A percentile compares a stretch with the other conserved stretches of the same genome.
Conservation (phyloP, 148 eudicot genomes). For the Camellia lanceoleosa region DNA sequence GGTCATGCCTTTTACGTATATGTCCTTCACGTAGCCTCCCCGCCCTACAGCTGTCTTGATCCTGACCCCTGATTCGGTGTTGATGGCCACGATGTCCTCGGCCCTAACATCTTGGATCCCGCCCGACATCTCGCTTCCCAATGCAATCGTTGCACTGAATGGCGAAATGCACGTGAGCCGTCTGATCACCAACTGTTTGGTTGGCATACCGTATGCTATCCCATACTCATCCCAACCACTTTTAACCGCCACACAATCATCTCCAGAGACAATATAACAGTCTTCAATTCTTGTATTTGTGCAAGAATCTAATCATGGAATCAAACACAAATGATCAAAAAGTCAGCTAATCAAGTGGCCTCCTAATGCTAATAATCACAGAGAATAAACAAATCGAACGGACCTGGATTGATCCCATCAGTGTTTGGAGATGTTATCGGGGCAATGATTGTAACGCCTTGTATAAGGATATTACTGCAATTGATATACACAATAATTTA, state of each 20-base stretch:
- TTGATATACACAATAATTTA: neutral
- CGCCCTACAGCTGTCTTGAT: conserved; percentile 85
- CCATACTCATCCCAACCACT: conserved; percentile 98
- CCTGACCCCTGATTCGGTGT: conserved; percentile 76
- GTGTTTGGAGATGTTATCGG: conserved; percentile 83
- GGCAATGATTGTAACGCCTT: conserved; percentile 75
- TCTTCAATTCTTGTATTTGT: conserved; percentile 73
- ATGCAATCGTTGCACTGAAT: conserved; percentile 76
- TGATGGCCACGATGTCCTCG: conserved; percentile 58
- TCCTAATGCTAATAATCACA: neutral
- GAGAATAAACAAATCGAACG: neutral
- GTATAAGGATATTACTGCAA: conserved; percentile 68
- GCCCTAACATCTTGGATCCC: conserved; percentile 89
- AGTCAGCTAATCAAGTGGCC: neutral
- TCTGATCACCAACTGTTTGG: conserved; percentile 60
- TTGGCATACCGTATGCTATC: conserved; percentile 70
- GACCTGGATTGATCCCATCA: conserved; percentile 94
- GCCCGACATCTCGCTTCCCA: conserved; percentile 95
- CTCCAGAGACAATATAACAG: conserved; percentile 79
- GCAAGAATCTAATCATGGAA: conserved; percentile 59
- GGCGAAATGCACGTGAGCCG: conserved; percentile 83
- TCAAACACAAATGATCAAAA: neutral
- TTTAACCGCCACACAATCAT: conserved; percentile 84
- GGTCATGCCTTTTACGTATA: conserved; percentile 39
- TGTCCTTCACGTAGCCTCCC: conserved; percentile 68